Evolutionary conservation across 139 green algal species (phyloP).

Genomic region (Chlamydomonas sphaeroides): DNA sequence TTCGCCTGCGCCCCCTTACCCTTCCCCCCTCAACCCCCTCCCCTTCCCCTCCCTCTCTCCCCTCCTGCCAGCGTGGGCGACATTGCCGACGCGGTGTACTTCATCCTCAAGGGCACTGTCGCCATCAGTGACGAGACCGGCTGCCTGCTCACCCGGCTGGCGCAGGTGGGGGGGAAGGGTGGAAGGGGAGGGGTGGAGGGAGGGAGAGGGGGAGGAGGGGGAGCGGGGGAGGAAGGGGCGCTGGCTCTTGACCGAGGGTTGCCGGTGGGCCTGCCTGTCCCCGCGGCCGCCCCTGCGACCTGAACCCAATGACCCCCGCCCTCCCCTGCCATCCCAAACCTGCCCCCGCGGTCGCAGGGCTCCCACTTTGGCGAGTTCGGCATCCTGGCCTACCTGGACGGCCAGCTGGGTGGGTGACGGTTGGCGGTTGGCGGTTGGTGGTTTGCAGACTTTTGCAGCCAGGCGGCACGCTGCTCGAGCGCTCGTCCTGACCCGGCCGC

Average conservation of each 20-base stretch:
- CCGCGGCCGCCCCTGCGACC: no score
- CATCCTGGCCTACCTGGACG: slow-evolving; percentile 54
- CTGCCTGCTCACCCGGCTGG: slow-evolving; percentile 13
- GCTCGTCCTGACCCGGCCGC: background rate
- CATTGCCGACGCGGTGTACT: slow-evolving; percentile 57
- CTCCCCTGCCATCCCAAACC: no score
- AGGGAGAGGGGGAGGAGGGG: no score
- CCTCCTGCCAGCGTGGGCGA: slow-evolving; percentile 36
- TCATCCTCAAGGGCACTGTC: slow-evolving; percentile 56
- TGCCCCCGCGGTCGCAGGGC: slow-evolving; percentile 30
- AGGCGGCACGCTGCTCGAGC: background rate
- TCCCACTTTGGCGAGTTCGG: slow-evolving; percentile 63
- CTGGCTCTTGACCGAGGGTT: no score
- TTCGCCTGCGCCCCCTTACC: background rate
- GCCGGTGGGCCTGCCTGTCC: no score
- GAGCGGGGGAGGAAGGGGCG: no score
- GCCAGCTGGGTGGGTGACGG: slow-evolving; percentile 33
- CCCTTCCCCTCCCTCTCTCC: background rate
- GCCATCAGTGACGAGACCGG: slow-evolving; percentile 38
- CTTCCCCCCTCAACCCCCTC: background rate
- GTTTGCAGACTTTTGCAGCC: background rate
- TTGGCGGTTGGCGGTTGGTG: no score
- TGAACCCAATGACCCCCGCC: no score
- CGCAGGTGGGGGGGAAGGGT: background rate
- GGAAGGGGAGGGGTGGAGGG: background rate